Percentiles rank a stretch among this genome's conserved stretches.
Evolutionary conservation across 441 rosid genomes (phyloP).

Genomic region (Erysimum cheiri): DNA sequence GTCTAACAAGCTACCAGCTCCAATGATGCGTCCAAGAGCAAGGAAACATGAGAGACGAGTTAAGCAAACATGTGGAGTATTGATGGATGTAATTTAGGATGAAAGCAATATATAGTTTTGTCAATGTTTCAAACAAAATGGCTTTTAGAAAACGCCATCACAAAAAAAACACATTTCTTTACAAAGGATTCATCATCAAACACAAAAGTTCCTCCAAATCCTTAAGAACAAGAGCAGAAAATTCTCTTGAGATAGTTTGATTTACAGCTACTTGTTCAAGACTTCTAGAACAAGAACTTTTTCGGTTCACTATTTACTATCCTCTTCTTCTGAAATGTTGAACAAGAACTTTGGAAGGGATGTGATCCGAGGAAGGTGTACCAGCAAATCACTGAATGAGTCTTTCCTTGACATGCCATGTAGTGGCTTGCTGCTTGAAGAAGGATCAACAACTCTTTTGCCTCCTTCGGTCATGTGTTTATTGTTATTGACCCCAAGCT

Average conservation of each 20-base stretch:
- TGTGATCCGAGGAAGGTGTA: conserved; percentile 84
- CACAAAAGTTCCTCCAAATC: conserved; percentile 10
- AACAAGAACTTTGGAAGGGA: conserved; percentile 90
- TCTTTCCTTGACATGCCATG: conserved; percentile 90
- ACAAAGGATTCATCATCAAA: conserved; percentile 32
- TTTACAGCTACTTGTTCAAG: conserved; percentile 26
- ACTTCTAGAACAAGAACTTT: background rate
- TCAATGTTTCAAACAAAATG: background rate
- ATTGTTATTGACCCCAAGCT: background rate
- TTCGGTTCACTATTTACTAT: conserved; percentile 45
- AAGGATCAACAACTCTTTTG: conserved; percentile 49
- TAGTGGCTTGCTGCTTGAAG: conserved; percentile 54
- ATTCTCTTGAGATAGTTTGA: background rate
- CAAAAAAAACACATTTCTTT: background rate
- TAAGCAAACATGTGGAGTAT: too few species aligned
- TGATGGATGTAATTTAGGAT: background rate
- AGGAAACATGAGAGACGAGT: too few species aligned
- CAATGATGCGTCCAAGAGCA: too few species aligned
- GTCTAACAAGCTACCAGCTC: too few species aligned
- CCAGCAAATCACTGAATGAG: conserved; percentile 79
- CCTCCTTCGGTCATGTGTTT: conserved; percentile 6
- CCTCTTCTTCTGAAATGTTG: conserved; percentile 80
- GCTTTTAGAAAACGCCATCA: conserved; percentile 5
- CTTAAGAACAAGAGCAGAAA: conserved; percentile 9
- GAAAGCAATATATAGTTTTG: background rate